Evolutionary conservation across 2,329 filamentous ascomycete species (phyloP), one percentile per base, ranked within the genome.

Genomic region (Sporothrix euskadiensis): DNA sequence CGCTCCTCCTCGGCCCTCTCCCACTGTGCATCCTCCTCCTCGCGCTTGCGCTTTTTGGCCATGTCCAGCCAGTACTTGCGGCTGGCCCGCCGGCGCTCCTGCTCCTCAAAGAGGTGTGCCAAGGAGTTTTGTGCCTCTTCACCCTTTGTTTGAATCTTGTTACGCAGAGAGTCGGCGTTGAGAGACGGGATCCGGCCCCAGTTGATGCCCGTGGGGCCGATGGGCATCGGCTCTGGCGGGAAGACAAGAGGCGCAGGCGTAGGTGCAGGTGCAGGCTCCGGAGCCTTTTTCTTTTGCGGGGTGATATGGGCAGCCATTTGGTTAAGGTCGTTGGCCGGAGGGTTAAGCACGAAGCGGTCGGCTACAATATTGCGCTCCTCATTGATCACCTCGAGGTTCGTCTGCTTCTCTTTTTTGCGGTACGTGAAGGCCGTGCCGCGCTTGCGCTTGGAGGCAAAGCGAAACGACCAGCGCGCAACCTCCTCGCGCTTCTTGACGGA

Each of bases 21-120:
- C 39, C 14, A 14, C 22, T 66, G 61, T 6, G 39, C 12, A 4
- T 66, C n/a, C 39, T 47, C 61, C 12, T 44, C 61, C 12, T 66
- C 61, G 39, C 39, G 61, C 61, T 47, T 66, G 22, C 39, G 61
- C 61, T 66, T 66, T n/a, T 22, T 47, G 22, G 61, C n/a, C 39
- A 30, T 14, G 12, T 30, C 41, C 12, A 9, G n/a, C 61, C 61
- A 66, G 39, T 66, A 47, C n/a, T 9, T 30, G 39, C 47, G 35
- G 6, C 14, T n/a, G 7, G 16, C 6, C 32, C n/a, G 57, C 16
- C 57, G 57, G 57, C 57, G 57, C 16, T 39, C 16, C 3, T 61
- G 19, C 8, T 32, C 32, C 32, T 61, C 32, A 19, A 10, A n/a
- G 3, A 39, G 32, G 32, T n/a, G 57, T 3, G 32, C 8, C 4